These are phyloP conservation scores for Dianthus caryophyllus DNA, from an alignment of 148 eudicot species.

Conservation along the genomic window DNA sequence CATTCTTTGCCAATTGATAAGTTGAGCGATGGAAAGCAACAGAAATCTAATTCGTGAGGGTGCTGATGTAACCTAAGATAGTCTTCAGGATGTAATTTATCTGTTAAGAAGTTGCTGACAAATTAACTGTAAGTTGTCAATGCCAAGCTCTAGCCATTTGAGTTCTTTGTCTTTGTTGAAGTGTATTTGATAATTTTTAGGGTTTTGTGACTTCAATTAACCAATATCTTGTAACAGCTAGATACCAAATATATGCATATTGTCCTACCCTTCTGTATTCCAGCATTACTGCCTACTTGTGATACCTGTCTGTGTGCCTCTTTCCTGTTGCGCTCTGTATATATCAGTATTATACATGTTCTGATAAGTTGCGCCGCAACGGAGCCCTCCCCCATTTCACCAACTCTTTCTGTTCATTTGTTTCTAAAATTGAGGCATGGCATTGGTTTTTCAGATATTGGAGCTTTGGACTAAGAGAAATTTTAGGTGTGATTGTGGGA, in stretches of 20 bases:
- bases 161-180: not conserved
- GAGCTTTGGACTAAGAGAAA: constrained; percentile 99
- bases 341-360: not conserved
- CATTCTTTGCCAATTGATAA: too few species aligned
- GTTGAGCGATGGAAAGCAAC: too few species aligned
- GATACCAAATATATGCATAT: not conserved
- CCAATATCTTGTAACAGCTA: constrained; percentile 1
- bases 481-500: constrained; percentile 96
- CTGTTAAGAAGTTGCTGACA: not conserved
- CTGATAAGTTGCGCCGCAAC: not conserved
- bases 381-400: not conserved
- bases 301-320: not conserved
- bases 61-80: not conserved
- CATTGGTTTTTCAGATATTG: constrained; percentile 48
- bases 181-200: not conserved
- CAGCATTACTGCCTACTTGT: not conserved
- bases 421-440: not conserved
- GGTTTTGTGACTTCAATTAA: not conserved
- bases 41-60: too few species aligned
- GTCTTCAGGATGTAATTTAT: not conserved
- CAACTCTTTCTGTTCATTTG: not conserved
- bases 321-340: not conserved
- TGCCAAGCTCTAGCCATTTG: constrained; percentile 10
- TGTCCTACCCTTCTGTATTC: not conserved
- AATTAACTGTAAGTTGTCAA: not conserved